Percentiles rank a stretch among this genome's conserved stretches.
These are phyloP conservation scores for Crucihimalaya himalaica DNA, from an alignment of 345 rosid species.

Conservation along the genomic window DNA sequence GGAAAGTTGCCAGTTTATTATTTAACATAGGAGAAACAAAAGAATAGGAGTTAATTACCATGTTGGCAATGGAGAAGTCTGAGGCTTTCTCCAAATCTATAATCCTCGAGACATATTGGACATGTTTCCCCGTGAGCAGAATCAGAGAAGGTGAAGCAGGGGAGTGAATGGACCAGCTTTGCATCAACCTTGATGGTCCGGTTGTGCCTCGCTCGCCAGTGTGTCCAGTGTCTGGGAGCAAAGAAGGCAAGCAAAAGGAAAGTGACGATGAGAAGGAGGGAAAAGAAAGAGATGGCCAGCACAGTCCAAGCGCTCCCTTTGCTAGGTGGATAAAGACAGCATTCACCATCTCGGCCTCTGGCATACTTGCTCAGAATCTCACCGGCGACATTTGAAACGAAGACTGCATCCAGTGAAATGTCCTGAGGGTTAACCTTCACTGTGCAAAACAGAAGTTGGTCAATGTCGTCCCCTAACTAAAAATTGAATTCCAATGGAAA, in stretches of 20 bases:
- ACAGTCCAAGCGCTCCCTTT: slow-evolving; percentile 60
- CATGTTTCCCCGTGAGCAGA: slow-evolving; percentile 57
- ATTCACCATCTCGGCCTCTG: slow-evolving; percentile 48
- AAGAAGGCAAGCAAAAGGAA: slow-evolving; percentile 50
- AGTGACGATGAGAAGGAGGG: slow-evolving; percentile 49
- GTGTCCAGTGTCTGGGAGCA: slow-evolving; percentile 52
- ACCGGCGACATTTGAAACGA: slow-evolving; percentile 60
- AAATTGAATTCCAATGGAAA: no score
- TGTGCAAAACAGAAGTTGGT: slow-evolving; percentile 30
- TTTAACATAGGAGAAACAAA: background rate
- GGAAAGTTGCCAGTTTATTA: background rate
- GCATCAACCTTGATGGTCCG: slow-evolving; percentile 42
- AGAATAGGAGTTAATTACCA: slow-evolving; percentile 43
- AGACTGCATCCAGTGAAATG: slow-evolving; percentile 57
- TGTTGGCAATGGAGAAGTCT: slow-evolving; percentile 77
- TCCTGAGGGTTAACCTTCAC: slow-evolving; percentile 64
- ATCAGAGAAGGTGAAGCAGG: slow-evolving; percentile 45
- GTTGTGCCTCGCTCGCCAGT: slow-evolving; percentile 43
- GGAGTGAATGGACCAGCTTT: slow-evolving; percentile 55
- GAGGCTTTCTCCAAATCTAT: slow-evolving; percentile 60
- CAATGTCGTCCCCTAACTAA: no score
- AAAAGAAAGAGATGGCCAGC: slow-evolving; percentile 55
- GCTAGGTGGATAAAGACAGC: slow-evolving; percentile 54
- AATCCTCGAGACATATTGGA: slow-evolving; percentile 79
- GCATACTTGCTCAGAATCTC: slow-evolving; percentile 51